Evolutionary conservation across 139 green algal species (phyloP).

Genomic region (Coccomyxa sp.): DNA sequence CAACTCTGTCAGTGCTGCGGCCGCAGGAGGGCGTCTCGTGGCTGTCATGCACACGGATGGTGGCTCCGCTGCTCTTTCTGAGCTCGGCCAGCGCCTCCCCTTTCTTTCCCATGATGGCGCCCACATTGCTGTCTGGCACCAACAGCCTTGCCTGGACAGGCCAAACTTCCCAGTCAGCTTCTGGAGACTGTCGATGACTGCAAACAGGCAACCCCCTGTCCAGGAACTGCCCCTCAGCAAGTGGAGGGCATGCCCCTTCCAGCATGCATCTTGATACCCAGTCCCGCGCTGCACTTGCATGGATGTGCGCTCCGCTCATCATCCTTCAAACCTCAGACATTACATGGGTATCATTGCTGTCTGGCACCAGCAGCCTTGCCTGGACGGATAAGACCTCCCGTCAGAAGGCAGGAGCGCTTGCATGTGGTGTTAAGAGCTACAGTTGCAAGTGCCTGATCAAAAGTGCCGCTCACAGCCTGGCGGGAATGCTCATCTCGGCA

Average conservation of each 20-base stretch:
- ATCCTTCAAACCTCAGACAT: too few species aligned
- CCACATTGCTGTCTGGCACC: conserved; percentile 2
- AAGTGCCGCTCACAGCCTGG: not conserved
- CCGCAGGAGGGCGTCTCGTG: not conserved
- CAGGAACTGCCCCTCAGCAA: not conserved
- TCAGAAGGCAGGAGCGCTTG: too few species aligned
- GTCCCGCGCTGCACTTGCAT: too few species aligned
- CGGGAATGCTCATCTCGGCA: not conserved
- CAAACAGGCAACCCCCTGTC: not conserved
- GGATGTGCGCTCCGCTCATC: too few species aligned
- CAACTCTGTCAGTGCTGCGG: not conserved
- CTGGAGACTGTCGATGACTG: not conserved
- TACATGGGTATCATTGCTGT: too few species aligned
- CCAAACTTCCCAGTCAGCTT: not conserved
- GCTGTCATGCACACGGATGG: conserved; percentile 9
- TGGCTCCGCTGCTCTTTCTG: not conserved
- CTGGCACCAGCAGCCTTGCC: too few species aligned
- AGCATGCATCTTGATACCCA: not conserved
- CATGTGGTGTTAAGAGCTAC: too few species aligned
- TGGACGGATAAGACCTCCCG: too few species aligned
- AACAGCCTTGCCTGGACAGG: not conserved
- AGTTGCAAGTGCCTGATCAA: too few species aligned
- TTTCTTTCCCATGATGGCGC: conserved; percentile 12
- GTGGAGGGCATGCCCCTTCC: not conserved
- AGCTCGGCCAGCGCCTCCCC: conserved; percentile 8